A percentile compares a stretch with the other conserved stretches of the same genome.
These are phyloP conservation scores for Articulospora tetracladia DNA, from an alignment of 495 filamentous ascomycete genomes.

Conservation along the genomic window DNA sequence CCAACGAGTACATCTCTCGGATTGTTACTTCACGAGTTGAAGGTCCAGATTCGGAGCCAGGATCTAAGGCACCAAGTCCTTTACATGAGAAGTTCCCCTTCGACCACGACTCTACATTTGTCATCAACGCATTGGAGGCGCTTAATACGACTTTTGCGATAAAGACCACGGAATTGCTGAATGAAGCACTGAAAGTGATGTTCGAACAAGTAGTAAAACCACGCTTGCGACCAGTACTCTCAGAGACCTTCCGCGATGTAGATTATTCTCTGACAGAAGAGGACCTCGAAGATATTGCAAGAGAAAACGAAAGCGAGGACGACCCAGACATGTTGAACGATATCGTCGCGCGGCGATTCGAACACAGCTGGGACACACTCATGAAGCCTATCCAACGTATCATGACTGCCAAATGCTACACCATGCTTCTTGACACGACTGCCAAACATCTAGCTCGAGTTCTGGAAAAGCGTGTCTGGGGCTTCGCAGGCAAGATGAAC, in stretches of 20 bases:
- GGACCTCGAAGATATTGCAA: slow-evolving; percentile 43
- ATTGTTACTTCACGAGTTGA: slow-evolving; percentile 67
- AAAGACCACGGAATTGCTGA: slow-evolving; percentile 77
- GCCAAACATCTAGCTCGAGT: slow-evolving; percentile 67
- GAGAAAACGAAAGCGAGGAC: slow-evolving; percentile 42
- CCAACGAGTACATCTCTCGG: slow-evolving; percentile 81
- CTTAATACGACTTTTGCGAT: slow-evolving; percentile 66
- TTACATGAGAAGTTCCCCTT: slow-evolving; percentile 74
- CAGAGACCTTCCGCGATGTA: slow-evolving; percentile 86
- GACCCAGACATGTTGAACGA: slow-evolving; percentile 44
- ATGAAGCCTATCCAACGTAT: slow-evolving; percentile 82
- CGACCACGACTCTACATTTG: slow-evolving; percentile 63
- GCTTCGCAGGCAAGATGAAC: slow-evolving; percentile 75
- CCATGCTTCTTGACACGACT: slow-evolving; percentile 66
- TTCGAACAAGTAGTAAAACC: slow-evolving; percentile 87
- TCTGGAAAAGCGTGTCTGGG: slow-evolving; percentile 89
- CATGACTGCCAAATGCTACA: slow-evolving; percentile 68
- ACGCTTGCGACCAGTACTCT: slow-evolving; percentile 77
- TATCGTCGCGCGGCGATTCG: slow-evolving; percentile 70
- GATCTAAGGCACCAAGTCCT: slow-evolving; percentile 24
- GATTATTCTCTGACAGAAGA: slow-evolving; percentile 63
- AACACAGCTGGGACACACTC: slow-evolving; percentile 76
- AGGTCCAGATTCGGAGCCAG: slow-evolving; percentile 19
- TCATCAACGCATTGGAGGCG: slow-evolving; percentile 59
- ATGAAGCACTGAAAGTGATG: slow-evolving; percentile 75